Percentiles rank a stretch among this genome's conserved stretches.
phyloP scores from a whole-genome alignment of 257 asterid species.

The Plantago ovata region DNA sequence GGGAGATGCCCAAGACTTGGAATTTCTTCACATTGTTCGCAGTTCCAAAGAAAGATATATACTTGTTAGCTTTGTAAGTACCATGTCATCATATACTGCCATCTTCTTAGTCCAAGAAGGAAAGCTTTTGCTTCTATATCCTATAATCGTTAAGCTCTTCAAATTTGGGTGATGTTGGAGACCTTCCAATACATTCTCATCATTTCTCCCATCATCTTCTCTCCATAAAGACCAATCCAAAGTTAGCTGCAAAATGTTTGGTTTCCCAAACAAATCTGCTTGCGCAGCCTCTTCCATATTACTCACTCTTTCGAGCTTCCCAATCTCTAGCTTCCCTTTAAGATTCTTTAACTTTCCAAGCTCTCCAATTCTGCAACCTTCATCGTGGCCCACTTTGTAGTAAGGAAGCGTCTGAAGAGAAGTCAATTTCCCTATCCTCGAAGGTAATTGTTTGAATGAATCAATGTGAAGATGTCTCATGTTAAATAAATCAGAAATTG shows the following conservation, averaged over 20 bases:
- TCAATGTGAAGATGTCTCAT: too few species aligned
- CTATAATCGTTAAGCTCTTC: not conserved
- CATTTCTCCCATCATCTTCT: not conserved
- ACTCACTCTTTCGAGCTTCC: constrained; percentile 22
- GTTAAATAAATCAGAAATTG: too few species aligned
- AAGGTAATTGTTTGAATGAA: too few species aligned
- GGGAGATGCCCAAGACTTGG: constrained; percentile 29
- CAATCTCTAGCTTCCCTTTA: constrained; percentile 25
- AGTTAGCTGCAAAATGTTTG: too few species aligned
- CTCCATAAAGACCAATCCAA: not conserved
- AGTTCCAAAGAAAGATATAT: not conserved
- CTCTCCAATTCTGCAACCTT: too few species aligned
- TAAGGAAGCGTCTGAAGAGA: too few species aligned
- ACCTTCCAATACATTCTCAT: too few species aligned
- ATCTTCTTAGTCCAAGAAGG: constrained; percentile 22
- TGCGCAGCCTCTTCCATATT: constrained; percentile 22
- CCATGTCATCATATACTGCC: not conserved
- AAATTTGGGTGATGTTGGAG: constrained; percentile 27
- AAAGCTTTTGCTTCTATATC: constrained; percentile 10
- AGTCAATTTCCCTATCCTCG: too few species aligned
- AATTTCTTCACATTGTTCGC: constrained; percentile 11
- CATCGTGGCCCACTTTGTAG: too few species aligned
- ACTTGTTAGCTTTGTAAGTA: not conserved
- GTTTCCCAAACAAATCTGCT: too few species aligned
- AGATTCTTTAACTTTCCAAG: too few species aligned